Evolutionary conservation across 1,284 basidiomycete species (phyloP).

Genomic region (Heliocybe sulcata): DNA sequence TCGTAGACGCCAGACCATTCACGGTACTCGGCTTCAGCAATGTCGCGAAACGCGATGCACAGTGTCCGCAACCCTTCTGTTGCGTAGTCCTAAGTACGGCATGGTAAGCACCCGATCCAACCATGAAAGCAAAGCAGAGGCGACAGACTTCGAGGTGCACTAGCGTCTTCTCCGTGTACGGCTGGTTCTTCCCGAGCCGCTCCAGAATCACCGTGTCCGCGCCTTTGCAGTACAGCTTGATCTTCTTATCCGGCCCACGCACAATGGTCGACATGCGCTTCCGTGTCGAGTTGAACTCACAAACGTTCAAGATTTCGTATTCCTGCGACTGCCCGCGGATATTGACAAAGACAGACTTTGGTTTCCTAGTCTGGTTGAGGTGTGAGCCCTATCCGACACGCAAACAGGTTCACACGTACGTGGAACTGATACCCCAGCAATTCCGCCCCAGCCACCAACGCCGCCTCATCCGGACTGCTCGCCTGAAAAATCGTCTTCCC

Average conservation of each 20-base stretch:
- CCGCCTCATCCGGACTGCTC: constrained; percentile 97
- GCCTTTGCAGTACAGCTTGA: constrained; percentile 96
- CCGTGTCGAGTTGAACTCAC: constrained; percentile 97
- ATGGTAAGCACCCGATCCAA: constrained; percentile 7
- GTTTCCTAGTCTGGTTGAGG: constrained; percentile 85
- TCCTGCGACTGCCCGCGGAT: constrained; percentile 70
- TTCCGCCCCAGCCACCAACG: constrained; percentile 92
- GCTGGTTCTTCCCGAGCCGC: constrained; percentile 75
- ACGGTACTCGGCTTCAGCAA: constrained; percentile 85
- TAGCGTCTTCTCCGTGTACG: constrained; percentile 83
- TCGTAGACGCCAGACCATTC: constrained; percentile 89
- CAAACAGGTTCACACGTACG: constrained; percentile 39
- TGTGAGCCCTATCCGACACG: constrained; percentile 6
- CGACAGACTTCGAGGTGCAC: constrained; percentile 78
- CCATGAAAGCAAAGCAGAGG: neutral
- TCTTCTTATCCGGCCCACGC: constrained; percentile 81
- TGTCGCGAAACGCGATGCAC: constrained; percentile 92
- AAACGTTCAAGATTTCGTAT: constrained; percentile 92
- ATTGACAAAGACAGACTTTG: constrained; percentile 89
- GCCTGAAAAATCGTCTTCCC: constrained; percentile 90
- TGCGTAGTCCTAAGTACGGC: constrained; percentile 79
- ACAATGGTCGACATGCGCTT: constrained; percentile 98
- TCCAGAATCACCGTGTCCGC: constrained; percentile 97
- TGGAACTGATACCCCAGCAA: constrained; percentile 91
- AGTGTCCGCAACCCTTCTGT: constrained; percentile 95